Evolutionary conservation across 768 basidiomycete genomes (phyloP).

Genomic region (Termitomyces eurrhizus): DNA sequence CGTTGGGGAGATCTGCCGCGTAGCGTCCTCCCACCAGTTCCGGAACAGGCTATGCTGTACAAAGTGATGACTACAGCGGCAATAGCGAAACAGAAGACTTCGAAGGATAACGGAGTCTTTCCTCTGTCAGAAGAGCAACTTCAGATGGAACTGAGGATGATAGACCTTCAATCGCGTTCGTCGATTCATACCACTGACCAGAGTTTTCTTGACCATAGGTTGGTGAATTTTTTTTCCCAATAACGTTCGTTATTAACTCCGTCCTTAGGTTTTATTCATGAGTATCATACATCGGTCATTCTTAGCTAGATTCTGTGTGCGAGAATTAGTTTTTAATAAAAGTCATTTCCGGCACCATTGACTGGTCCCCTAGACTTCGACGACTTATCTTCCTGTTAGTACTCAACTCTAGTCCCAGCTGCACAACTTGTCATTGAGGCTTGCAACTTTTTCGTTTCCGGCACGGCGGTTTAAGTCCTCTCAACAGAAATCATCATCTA

Average conservation of each 20-base stretch:
- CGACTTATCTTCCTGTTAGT: not conserved
- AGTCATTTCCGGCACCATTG: not conserved
- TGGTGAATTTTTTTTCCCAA: not conserved
- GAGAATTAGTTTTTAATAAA: not conserved
- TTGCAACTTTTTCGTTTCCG: not conserved
- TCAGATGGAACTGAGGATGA: not conserved
- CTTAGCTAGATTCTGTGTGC: not conserved
- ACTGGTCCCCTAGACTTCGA: not conserved
- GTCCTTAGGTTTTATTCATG: not conserved
- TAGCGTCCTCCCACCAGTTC: slow-evolving; percentile 9
- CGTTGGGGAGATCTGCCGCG: slow-evolving; percentile 16
- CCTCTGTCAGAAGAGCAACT: not conserved
- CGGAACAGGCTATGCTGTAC: slow-evolving; percentile 10
- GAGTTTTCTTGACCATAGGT: not conserved
- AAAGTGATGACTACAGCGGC: slow-evolving; percentile 4
- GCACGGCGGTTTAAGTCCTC: too few species aligned
- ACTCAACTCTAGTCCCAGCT: not conserved
- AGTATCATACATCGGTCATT: too few species aligned
- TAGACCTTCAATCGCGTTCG: not conserved
- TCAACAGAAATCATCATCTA: not conserved
- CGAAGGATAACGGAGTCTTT: not conserved
- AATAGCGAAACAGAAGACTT: slow-evolving; percentile 5
- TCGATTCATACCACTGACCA: not conserved
- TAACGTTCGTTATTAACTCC: not conserved
- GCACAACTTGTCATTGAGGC: too few species aligned